Conservation (phyloP, 2,329 filamentous ascomycete genomes). For the Hypoxylon sp. region DNA sequence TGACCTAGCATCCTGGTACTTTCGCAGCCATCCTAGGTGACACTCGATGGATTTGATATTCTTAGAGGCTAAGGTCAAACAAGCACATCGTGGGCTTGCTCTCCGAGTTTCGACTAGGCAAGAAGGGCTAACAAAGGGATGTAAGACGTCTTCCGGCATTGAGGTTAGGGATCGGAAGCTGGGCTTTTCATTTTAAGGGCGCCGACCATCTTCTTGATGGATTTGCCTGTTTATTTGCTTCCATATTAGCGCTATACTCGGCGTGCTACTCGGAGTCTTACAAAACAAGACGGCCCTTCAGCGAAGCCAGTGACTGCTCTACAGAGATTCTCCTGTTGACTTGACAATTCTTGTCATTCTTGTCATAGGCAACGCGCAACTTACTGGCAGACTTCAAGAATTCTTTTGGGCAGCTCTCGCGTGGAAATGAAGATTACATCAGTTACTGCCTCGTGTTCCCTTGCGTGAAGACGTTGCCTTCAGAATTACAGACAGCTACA, state of each 20-base stretch:
- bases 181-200: background rate
- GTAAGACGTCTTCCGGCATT: background rate
- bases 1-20: background rate
- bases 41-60: background rate
- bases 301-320: background rate
- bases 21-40: background rate
- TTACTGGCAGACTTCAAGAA: background rate
- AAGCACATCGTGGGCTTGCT: constrained; percentile 8
- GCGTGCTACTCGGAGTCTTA: background rate
- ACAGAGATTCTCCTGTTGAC: background rate
- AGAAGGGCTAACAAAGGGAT: constrained; percentile 5
- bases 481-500: background rate
- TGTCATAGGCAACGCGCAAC: background rate
- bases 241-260: background rate
- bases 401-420: background rate
- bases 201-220: background rate
- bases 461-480: background rate
- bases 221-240: background rate
- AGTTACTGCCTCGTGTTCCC: background rate
- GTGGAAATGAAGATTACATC: constrained; percentile 1
- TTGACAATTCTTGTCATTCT: background rate
- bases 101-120: background rate
- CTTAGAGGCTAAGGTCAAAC: background rate
- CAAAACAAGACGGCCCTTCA: background rate
- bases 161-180: background rate